Base-by-base conservation (phyloP, 139 green algal genomes). In the Gonium pectorale region DNA sequence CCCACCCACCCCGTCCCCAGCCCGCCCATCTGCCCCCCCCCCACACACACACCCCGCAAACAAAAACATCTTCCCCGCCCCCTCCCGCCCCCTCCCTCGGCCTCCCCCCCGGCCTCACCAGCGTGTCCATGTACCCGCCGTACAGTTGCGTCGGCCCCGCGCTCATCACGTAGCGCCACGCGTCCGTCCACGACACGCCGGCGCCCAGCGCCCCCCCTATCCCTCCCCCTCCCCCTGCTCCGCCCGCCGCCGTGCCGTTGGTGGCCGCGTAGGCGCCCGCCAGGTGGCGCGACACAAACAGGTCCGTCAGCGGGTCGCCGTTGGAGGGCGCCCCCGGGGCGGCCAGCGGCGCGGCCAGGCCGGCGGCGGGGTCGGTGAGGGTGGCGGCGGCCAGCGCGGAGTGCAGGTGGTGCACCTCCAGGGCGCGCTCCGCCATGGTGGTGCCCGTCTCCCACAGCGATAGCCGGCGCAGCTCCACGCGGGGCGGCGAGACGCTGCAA, bases 101-200 rank as follows among this genome's bases (percentile, higher is more conserved):
- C 49, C 49, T 56, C 49, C 49, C 49, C 49, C 29, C 35, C 8
- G 35, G 15, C 64, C 9, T 7, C 63, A 82, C 75, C 75, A 82
- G 38, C 31, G 41, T 60, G 60, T 82, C 33, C 17, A 62, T 9
- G 60, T 82, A 82, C 0, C 75, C 75, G 9, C 7, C 6, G 38
- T 60, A 31, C 38, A 82, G 75, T 59, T 49, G 17, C n/a, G 75
- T 82, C 29, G 59, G 40, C 11, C 75, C 75, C 27, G 59, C 40
- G 19, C 40, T 35, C 75, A 82, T 27, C 41, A 82, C 75, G n/a
- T 38, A 72, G 6, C 75, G 75, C 40, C 40, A 82, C 21, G 59
- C 75, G 22, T 82, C 75, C 40, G n/a, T 82, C 75, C 75, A 82
- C 35, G 59, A 68, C 35, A 82, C 5, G 7, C 75, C 75, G 17